These are phyloP conservation scores for Centella asiatica DNA, from an alignment of 129 eudicot genomes.

Conservation along the genomic window DNA sequence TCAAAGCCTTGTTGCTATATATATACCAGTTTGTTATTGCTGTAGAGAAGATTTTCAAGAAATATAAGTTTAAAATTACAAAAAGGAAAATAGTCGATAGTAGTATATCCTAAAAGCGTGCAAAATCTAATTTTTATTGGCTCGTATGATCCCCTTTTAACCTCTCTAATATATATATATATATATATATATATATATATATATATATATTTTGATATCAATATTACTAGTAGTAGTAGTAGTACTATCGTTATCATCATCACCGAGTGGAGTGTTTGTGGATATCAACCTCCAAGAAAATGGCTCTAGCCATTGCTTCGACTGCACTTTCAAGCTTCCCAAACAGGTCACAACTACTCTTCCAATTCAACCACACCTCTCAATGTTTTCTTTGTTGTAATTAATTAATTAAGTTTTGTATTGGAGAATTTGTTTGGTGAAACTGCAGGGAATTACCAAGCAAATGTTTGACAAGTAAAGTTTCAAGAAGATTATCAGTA, in stretches of 20 bases:
- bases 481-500: constrained; percentile 11
- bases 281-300: constrained; percentile 17
- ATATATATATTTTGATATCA: no score
- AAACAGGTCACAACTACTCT: constrained; percentile 27
- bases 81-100: no score
- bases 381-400: background rate
- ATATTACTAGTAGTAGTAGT: background rate
- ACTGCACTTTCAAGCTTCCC: constrained; percentile 41
- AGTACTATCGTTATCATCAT: no score
- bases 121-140: background rate
- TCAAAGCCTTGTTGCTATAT: no score
- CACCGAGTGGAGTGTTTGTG: background rate
- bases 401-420: no score
- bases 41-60: background rate
- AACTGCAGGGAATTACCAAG: constrained; percentile 27
- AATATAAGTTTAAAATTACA: background rate
- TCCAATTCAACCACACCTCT: background rate
- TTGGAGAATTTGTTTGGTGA: constrained; percentile 3
- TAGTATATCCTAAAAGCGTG: constrained; percentile 8
- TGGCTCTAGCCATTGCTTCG: constrained; percentile 69
- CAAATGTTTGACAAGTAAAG: constrained; percentile 19
- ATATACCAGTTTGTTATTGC: background rate
- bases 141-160: background rate
- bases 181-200: no score
- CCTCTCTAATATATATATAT: background rate